Conservation (phyloP, 768 basidiomycete genomes). For the Boletus reticulatus region DNA sequence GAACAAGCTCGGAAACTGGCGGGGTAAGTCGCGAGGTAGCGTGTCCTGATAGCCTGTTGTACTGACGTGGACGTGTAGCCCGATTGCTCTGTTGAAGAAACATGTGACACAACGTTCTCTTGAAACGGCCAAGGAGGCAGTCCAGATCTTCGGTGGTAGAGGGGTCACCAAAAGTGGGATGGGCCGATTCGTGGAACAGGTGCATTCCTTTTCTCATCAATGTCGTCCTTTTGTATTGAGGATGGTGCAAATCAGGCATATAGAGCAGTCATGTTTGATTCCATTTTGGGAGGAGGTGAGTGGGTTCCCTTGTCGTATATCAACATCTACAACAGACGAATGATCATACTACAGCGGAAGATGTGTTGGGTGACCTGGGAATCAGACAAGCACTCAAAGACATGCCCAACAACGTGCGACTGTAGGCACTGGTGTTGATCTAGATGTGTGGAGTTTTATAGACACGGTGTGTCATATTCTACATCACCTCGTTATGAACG, state of each 20-base stretch:
- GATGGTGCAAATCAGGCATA: slow-evolving; percentile 10
- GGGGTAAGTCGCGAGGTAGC: slow-evolving; percentile 41
- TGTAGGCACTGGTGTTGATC: slow-evolving; percentile 27
- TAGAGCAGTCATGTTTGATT: slow-evolving; percentile 22
- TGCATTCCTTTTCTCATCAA: slow-evolving; percentile 35
- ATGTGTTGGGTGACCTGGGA: slow-evolving; percentile 57
- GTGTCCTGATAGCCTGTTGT: neutral
- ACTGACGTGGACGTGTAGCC: slow-evolving; percentile 23
- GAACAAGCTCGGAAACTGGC: slow-evolving; percentile 67
- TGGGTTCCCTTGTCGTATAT: neutral
- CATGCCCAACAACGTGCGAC: slow-evolving; percentile 51
- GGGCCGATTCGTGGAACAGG: slow-evolving; percentile 75
- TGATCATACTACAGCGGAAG: slow-evolving; percentile 40
- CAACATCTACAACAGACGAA: neutral
- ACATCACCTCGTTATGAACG: neutral
- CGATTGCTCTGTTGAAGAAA: slow-evolving; percentile 60
- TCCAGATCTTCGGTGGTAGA: slow-evolving; percentile 85
- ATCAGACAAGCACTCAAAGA: slow-evolving; percentile 56
- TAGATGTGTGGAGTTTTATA: neutral
- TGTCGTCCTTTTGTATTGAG: neutral
- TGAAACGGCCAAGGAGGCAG: slow-evolving; percentile 57
- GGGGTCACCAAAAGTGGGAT: slow-evolving; percentile 83
- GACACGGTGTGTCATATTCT: neutral
- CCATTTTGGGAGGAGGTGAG: slow-evolving; percentile 26
- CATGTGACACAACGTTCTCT: slow-evolving; percentile 42